Conservation (phyloP, 2,329 filamentous ascomycete genomes). For the Fonsecaea pugnacius region DNA sequence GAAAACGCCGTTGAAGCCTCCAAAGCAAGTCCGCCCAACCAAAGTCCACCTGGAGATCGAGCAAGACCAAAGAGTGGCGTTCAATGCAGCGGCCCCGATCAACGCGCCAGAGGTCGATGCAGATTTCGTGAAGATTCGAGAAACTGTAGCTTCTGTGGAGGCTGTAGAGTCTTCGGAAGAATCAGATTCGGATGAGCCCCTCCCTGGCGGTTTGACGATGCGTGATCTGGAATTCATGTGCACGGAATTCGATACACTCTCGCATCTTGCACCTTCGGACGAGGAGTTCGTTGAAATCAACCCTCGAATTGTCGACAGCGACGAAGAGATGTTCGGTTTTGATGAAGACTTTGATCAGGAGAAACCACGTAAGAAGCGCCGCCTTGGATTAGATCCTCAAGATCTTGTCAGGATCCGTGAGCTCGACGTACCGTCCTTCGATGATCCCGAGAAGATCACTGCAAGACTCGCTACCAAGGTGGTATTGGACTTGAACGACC, state of each 20-base stretch:
- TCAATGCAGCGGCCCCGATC: constrained; percentile 63
- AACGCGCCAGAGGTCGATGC: constrained; percentile 18
- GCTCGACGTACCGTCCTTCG: constrained; percentile 72
- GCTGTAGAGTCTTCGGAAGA: constrained; percentile 57
- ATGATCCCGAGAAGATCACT: constrained; percentile 77
- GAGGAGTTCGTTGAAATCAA: constrained; percentile 40
- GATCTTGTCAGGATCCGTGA: constrained; percentile 59
- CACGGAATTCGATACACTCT: constrained; percentile 77
- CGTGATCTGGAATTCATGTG: constrained; percentile 84
- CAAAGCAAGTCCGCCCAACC: constrained; percentile 79
- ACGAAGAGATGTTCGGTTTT: constrained; percentile 65
- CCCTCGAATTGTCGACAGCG: constrained; percentile 38
- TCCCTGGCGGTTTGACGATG: constrained; percentile 71
- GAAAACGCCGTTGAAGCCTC: constrained; percentile 77
- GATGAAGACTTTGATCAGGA: constrained; percentile 55
- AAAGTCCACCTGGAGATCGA: constrained; percentile 88
- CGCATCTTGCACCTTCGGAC: constrained; percentile 52
- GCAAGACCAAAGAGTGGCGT: constrained; percentile 82
- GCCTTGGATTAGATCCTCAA: constrained; percentile 50
- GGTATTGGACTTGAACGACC: constrained; percentile 84
- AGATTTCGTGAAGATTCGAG: constrained; percentile 46
- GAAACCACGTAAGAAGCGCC: constrained; percentile 69
- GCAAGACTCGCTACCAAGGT: constrained; percentile 76
- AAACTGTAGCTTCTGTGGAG: constrained; percentile 47
- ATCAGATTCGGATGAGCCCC: constrained; percentile 65